Evolutionary conservation across 768 basidiomycete species (phyloP).

Genomic region (Russula griseocarnosa): DNA sequence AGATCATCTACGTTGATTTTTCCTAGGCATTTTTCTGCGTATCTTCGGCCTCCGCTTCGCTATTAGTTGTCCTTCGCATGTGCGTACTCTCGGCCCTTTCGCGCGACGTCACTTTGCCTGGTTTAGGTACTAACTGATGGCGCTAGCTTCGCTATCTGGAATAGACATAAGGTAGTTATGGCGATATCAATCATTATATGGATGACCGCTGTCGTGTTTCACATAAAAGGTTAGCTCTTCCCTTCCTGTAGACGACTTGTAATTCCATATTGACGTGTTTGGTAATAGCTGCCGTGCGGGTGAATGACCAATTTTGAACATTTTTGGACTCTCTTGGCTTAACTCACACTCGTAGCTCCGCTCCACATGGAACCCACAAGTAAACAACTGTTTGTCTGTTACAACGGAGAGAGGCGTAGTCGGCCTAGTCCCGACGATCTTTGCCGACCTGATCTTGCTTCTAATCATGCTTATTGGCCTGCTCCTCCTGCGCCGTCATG

Average conservation of each 20-base stretch:
- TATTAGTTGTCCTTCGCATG: constrained; percentile 18
- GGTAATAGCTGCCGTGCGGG: background rate
- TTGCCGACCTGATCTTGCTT: background rate
- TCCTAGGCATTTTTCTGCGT: background rate
- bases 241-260: too few species aligned
- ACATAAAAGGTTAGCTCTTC: constrained; percentile 5
- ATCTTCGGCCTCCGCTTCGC: background rate
- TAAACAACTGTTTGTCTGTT: background rate
- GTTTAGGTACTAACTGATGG: background rate
- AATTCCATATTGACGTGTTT: too few species aligned
- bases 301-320: background rate
- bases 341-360: background rate
- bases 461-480: constrained; percentile 7
- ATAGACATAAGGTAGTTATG: background rate
- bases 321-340: background rate
- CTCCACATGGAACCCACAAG: background rate
- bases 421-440: background rate
- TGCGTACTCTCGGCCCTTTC: background rate
- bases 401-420: background rate
- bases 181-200: background rate
- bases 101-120: background rate
- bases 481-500: background rate
- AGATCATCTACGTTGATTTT: background rate
- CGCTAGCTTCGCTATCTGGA: constrained; percentile 17
- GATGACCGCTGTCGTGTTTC: background rate